Evolutionary conservation across 352 stramenopile genomes (phyloP).

Genomic region (Phytophthora pistaciae): DNA sequence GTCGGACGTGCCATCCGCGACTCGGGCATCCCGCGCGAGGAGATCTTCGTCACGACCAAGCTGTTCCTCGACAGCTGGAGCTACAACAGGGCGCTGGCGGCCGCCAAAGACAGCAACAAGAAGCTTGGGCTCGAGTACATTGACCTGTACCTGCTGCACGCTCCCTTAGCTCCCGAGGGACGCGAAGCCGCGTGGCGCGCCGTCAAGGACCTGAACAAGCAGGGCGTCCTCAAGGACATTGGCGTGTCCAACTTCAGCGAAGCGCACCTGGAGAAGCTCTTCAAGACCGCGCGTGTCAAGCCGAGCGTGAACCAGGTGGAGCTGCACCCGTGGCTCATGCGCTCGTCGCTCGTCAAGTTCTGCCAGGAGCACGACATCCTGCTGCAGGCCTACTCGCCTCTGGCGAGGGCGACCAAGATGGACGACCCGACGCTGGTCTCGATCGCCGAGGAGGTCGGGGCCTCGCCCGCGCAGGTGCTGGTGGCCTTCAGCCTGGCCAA

Average conservation of each 20-base stretch:
- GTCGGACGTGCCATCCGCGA: slow-evolving; percentile 81
- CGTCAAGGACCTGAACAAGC: slow-evolving; percentile 53
- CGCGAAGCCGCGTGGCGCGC: slow-evolving; percentile 58
- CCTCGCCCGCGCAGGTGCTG: slow-evolving; percentile 57
- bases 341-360: slow-evolving; percentile 67
- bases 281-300: too few relatives aligned
- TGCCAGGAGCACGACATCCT: slow-evolving; percentile 53
- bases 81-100: slow-evolving; percentile 73
- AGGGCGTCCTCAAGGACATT: slow-evolving; percentile 79
- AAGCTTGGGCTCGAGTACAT: slow-evolving; percentile 82
- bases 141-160: slow-evolving; percentile 81
- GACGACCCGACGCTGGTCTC: slow-evolving; percentile 36
- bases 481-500: slow-evolving; percentile 64
- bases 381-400: slow-evolving; percentile 66
- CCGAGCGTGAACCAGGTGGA: slow-evolving; percentile 44
- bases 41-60: slow-evolving; percentile 92
- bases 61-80: slow-evolving; percentile 63
- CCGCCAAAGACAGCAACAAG: slow-evolving; percentile 55
- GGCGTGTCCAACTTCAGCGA: slow-evolving; percentile 90
- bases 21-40: slow-evolving; percentile 69
- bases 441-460: slow-evolving; percentile 41
- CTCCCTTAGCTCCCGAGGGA: slow-evolving; percentile 48
- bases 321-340: slow-evolving; percentile 77
- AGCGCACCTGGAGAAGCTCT: too few relatives aligned
- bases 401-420: slow-evolving; percentile 50